Base-by-base conservation (phyloP, 148 eudicot species). In the Rhododendron williamsianum region DNA sequence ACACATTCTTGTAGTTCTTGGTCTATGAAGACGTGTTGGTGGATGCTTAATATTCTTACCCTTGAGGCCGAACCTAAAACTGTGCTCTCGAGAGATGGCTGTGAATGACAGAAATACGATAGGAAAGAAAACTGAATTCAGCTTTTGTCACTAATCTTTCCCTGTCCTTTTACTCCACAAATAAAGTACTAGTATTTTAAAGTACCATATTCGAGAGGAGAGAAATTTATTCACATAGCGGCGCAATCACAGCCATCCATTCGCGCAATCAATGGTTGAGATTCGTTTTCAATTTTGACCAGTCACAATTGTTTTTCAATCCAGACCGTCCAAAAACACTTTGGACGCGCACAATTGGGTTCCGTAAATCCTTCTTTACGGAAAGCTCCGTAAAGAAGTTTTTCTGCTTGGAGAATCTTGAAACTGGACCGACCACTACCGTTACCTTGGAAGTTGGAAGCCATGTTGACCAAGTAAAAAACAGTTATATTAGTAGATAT, bases 381-480 rank as follows among this genome's bases (percentile, higher is more conserved):
- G 45, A 41, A 5, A 41, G 45, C 45, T 41, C 45, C 6, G 45
- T 41, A 6, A 41, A 41, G 45, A 41, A 41, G 45, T 41, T 41
- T 41, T 41, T 41, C 49, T 46, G 0, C 51, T 71, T 71, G 8
- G 13, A 71, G 76, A 77, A 49, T 33, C 25, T 71, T 83, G 27
- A 67, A 65, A 9, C 51, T 83, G 63, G 16, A 69, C 25, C 60
- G 9, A 56, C 46, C 83, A 54, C 18, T 30, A 27, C 41, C 82
- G 2, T 80, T 25, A 4, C 60, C 60, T 54, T 54, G 60, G 56
- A 46, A 46, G 49, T 46, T 46, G 49, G 65, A 52, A 80, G 56
- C 9, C 85, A 27, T 71, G n/a, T 30, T 30, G 78, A 71, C 85
- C 78, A 83, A 83, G 65, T 46, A 25, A 67, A 82, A 41, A 65